Evolutionary conservation across 2,329 filamentous ascomycete species (phyloP), one percentile per base, ranked within the genome.

Genomic region (Cadophora malorum): DNA sequence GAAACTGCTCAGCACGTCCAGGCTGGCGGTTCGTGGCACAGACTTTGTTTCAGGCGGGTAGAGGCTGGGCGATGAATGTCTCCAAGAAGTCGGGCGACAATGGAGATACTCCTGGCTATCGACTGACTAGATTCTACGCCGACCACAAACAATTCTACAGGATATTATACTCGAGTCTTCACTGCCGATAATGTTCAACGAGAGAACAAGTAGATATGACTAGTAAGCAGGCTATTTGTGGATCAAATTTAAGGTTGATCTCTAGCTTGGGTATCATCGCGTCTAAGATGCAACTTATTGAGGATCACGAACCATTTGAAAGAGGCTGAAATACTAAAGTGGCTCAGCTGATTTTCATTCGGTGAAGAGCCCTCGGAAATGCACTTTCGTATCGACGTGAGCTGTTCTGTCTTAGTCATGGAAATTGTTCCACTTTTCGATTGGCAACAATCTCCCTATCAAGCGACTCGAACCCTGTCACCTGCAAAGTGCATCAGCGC

Each of bases 361-460:
- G 55, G 14, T 23, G 55, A 9, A 5, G 23, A 31, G n/a, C 7
- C 19, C 9, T 12, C 6, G 16, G 23, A 28, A 19, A 8, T 60
- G 58, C 58, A 60, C 58, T 60, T 60, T 47, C 31, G 33, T n/a
- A n/a, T 14, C 19, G 4, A 1, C 58, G 35, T 16, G 9, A 19
- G 41, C 41, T 16, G 41, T 5, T 45, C 41, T 45, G 41, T 21
- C 53, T 58, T 58, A 33, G 7, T 55, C 25, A 33, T 33, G 7
- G 25, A 23, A 58, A 49, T 21, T 21, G 45, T 16, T 38, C 56
- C 56, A 41, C 56, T 59, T 59, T 59, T 59, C 35, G 56, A 59
- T 41, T 59, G 56, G 56, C 56, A 25, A 45, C 21, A 38, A 25
- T 45, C 56, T 12, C 25, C 45, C 41, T 28, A 10, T 31, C 25